Percentiles rank a stretch among this genome's conserved stretches.
These are phyloP conservation scores for Aspergillus sp. DNA, from an alignment of 2,329 filamentous ascomycete genomes.

Conservation along the genomic window DNA sequence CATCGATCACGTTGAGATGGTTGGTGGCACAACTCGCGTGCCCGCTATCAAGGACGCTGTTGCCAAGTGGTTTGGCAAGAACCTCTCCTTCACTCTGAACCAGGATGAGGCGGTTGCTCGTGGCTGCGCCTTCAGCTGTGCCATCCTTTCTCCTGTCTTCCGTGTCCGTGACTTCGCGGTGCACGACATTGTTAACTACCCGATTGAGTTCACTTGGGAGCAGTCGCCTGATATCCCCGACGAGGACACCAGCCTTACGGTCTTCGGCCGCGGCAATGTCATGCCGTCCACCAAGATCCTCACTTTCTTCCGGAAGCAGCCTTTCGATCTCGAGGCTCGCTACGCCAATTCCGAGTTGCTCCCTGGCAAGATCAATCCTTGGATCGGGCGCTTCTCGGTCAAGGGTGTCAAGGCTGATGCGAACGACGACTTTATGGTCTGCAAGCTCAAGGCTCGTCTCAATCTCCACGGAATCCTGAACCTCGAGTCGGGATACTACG, in stretches of 20 bases:
- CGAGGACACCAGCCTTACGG: constrained; percentile 91
- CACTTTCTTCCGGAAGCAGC: constrained; percentile 97
- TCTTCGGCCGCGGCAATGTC: constrained; percentile 95
- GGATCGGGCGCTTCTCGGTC: constrained; percentile 96
- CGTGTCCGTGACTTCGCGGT: constrained; percentile 96
- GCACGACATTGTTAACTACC: constrained; percentile 96
- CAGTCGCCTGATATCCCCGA: constrained; percentile 97
- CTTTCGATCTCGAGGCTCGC: constrained; percentile 90
- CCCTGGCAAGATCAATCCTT: constrained; percentile 82
- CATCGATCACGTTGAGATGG: constrained; percentile 86
- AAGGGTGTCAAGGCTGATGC: constrained; percentile 92
- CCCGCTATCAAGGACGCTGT: constrained; percentile 86
- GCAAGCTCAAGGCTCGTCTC: constrained; percentile 95
- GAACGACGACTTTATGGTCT: constrained; percentile 98
- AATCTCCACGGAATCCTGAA: constrained; percentile 96
- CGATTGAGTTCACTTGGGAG: constrained; percentile 98
- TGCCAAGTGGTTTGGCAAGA: constrained; percentile 83
- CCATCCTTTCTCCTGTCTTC: constrained; percentile 94
- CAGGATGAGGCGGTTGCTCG: constrained; percentile 94
- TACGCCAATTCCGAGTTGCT: constrained; percentile 81
- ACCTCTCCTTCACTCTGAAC: constrained; percentile 91
- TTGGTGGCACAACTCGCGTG: constrained; percentile 90
- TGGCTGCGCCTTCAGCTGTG: constrained; percentile 94
- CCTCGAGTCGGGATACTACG: constrained; percentile 93
- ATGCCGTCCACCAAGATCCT: constrained; percentile 98